Evolutionary conservation across 2,329 filamentous ascomycete species (phyloP), one percentile per base, ranked within the genome.

Genomic region (Sordariomycetes sp.): DNA sequence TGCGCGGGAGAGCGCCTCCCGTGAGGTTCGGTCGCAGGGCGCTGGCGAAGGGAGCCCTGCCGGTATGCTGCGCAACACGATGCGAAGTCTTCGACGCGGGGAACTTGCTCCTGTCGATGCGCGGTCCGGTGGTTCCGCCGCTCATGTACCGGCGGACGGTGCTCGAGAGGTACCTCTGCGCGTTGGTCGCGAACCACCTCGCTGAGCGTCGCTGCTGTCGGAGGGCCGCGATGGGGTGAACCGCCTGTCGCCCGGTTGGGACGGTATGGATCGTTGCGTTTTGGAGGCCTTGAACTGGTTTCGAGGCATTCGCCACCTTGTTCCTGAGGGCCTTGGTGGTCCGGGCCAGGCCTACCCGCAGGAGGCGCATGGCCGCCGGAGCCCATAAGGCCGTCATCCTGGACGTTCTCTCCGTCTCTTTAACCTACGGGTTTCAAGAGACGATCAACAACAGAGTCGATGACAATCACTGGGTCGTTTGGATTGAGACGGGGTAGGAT

Each of bases 11-110:
- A 25, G 89, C 85, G 50, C 92, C 91, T 53, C 90, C 92, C 0
- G 91, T 96, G 62, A 97, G 74, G 67, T 96, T 97, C 2, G 94
- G 94, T 39, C 94, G 87, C 39, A 99, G 81, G 1, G 91, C 86
- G 55, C 85, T 90, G 3, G 90, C 87, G 69, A 97, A 97, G 0
- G 92, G 92, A 34, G 90, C 85, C 55, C 88, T 84, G 32, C 84
- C 84, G 17, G 89, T 84, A 59, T 87, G 79, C 60, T 84, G 80
- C 35, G 76, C 77, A 58, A 82, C 71, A 51, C 74, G 74, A 51
- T 74, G 75, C 17, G 77, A 74, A 15, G 74, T 78, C 60, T 70
- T 73, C 20, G 78, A 79, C 25, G 69, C 68, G 10, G 78, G 72
- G 61, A 79, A 73, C 63, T 74, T 75, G 61, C 71, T 71, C 60